Evolutionary conservation across 176 grass and related monocot species (phyloP).

Genomic region (Oryza meridionalis): DNA sequence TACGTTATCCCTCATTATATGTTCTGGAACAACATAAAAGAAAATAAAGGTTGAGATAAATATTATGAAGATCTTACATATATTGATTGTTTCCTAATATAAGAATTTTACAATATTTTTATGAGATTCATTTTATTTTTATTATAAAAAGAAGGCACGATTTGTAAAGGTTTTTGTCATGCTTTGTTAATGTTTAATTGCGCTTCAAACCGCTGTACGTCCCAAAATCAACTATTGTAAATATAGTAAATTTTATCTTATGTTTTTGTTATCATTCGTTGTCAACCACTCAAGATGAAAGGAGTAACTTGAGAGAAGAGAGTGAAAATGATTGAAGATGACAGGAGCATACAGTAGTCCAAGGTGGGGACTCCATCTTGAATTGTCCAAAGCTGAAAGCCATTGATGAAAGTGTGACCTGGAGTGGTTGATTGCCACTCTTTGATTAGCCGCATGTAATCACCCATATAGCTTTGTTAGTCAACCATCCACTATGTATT

Average conservation of each 20-base stretch:
- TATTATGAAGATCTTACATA: not conserved
- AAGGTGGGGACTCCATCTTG: not conserved
- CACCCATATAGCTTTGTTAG: not conserved
- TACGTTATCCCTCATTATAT: not conserved
- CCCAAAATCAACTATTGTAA: not conserved
- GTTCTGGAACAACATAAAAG: not conserved
- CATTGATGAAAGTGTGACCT: not conserved
- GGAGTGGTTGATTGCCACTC: not conserved
- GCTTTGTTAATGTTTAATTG: not conserved
- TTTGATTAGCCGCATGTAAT: not conserved
- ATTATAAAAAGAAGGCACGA: too few relatives aligned
- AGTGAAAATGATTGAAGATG: not conserved
- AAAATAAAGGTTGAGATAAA: not conserved
- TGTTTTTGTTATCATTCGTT: not conserved
- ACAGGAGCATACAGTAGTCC: not conserved
- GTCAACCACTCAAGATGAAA: not conserved
- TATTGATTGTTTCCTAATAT: too few relatives aligned
- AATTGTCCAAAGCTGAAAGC: not conserved
- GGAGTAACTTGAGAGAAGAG: not conserved
- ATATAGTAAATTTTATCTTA: not conserved
- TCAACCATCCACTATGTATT: not conserved
- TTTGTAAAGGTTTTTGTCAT: not conserved
- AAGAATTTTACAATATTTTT: too few relatives aligned
- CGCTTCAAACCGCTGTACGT: not conserved
- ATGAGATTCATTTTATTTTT: too few relatives aligned